Percentiles rank a stretch among this genome's conserved stretches.
phyloP scores from a whole-genome alignment of 306 rosid species.

The Cicer pinnatifidum region DNA sequence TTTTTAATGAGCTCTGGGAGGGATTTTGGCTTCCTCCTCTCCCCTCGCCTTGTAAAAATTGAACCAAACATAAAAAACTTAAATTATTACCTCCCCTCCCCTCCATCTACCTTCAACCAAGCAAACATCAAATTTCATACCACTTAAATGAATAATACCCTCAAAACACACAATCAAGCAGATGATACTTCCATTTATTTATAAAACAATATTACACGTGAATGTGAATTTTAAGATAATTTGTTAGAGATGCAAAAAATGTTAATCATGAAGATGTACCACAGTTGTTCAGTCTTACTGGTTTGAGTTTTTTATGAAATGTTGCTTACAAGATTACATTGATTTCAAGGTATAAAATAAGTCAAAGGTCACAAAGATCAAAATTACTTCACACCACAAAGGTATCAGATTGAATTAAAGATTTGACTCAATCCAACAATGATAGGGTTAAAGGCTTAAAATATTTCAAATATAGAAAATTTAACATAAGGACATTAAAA shows the following conservation, averaged over 20 bases:
- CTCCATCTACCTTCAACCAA: no score
- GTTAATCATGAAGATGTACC: background rate
- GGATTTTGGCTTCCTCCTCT: no score
- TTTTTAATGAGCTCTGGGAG: no score
- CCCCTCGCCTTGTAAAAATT: no score
- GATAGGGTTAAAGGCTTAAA: background rate
- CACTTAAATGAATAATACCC: no score
- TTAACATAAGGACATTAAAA: conserved; percentile 2
- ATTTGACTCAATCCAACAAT: conserved; percentile 3
- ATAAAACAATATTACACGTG: background rate
- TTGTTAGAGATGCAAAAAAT: background rate
- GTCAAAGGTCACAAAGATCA: background rate
- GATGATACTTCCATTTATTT: background rate
- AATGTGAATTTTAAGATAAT: background rate
- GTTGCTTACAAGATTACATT: background rate
- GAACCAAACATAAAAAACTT: no score
- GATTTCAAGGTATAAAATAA: background rate
- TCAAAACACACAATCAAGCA: conserved; percentile 25
- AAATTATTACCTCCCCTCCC: no score
- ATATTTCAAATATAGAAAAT: background rate
- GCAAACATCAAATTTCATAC: no score
- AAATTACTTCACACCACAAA: conserved; percentile 17
- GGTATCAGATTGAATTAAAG: conserved; percentile 27
- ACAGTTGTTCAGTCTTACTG: background rate
- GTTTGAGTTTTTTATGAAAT: conserved; percentile 16